These are phyloP conservation scores for Ramaria rubella DNA, from an alignment of 768 basidiomycete genomes.

Conservation along the genomic window DNA sequence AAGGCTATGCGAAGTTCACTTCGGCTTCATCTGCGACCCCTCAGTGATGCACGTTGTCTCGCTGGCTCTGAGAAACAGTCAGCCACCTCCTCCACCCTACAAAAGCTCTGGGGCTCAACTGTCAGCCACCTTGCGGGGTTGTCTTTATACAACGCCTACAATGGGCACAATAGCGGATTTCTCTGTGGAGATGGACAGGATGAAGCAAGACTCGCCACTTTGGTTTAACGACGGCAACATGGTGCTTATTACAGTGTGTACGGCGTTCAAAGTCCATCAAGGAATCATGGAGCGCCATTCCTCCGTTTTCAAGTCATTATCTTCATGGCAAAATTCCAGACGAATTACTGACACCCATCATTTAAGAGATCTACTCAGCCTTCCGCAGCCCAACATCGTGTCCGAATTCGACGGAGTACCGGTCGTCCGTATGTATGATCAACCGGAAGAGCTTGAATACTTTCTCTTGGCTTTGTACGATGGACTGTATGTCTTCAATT, in stretches of 20 bases:
- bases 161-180: no score
- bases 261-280: slow-evolving; percentile 64
- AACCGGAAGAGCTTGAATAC: slow-evolving; percentile 47
- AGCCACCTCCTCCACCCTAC: no score
- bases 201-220: slow-evolving; percentile 23
- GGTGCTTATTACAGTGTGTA: slow-evolving; percentile 47
- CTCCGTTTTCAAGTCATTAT: slow-evolving; percentile 28
- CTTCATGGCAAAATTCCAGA: not conserved
- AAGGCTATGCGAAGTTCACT: no score
- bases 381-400: slow-evolving; percentile 16
- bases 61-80: no score
- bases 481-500: slow-evolving; percentile 57
- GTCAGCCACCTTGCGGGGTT: not conserved
- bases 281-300: slow-evolving; percentile 65
- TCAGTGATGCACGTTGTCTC: no score
- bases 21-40: no score
- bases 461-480: slow-evolving; percentile 66
- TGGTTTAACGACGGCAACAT: slow-evolving; percentile 68
- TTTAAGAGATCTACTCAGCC: not conserved
- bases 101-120: no score
- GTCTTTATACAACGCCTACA: not conserved
- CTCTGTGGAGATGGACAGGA: not conserved
- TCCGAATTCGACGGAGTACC: slow-evolving; percentile 46
- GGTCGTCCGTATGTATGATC: slow-evolving; percentile 49
- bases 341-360: not conserved